A percentile compares a stretch with the other conserved stretches of the same genome.
Conservation (phyloP, 179 eudicot genomes). For the Vitellaria paradoxa region DNA sequence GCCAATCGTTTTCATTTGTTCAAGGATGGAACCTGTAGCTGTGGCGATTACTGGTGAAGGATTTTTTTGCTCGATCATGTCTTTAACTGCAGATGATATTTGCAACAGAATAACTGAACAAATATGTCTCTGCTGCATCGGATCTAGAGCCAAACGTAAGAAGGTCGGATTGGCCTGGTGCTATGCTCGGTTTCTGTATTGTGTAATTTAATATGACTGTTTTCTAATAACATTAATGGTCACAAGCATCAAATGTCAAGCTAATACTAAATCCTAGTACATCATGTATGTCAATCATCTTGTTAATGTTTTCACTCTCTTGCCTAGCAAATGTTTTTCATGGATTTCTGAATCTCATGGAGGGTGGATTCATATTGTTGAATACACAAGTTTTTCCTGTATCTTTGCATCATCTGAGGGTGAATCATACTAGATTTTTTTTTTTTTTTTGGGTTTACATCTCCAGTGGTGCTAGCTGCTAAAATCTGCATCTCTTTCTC, state of each 20-base stretch:
- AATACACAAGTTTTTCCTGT: neutral
- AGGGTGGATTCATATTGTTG: neutral
- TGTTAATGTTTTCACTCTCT: neutral
- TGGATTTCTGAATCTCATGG: neutral
- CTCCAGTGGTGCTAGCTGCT: too few relatives aligned
- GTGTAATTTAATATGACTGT: neutral
- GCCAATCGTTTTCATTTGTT: conserved; percentile 38
- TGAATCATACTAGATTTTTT: neutral
- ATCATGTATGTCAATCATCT: neutral
- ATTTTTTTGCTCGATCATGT: neutral
- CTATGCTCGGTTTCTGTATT: neutral
- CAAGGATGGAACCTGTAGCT: conserved; percentile 38
- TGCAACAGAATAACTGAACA: neutral
- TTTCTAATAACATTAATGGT: neutral
- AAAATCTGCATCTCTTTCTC: neutral
- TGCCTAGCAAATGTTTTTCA: neutral
- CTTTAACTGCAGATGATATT: neutral
- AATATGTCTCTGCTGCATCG: neutral
- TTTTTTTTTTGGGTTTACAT: neutral
- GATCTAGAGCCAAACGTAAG: neutral
- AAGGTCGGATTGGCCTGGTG: neutral
- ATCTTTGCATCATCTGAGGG: too few relatives aligned
- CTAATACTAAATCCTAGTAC: neutral
- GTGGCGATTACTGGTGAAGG: conserved; percentile 30
- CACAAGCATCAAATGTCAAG: neutral